phyloP scores from a whole-genome alignment of 306 rosid species.

The Prunus fruticosa region DNA sequence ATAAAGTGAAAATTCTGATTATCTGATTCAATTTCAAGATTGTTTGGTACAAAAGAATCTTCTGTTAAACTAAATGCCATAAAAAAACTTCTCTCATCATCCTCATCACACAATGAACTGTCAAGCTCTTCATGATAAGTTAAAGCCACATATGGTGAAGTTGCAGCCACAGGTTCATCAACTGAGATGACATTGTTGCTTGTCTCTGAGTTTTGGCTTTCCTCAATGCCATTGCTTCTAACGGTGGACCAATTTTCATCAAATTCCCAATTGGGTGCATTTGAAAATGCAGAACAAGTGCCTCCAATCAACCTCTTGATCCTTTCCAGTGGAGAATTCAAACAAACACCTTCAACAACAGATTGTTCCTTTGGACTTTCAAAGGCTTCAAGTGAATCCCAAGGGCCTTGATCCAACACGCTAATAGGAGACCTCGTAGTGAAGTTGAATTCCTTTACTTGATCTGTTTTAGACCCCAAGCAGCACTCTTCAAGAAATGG shows the following conservation, averaged over 20 bases:
- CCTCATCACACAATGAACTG: constrained; percentile 18
- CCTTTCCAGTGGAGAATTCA: constrained; percentile 32
- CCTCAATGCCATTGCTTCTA: constrained; percentile 27
- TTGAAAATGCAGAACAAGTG: constrained; percentile 7
- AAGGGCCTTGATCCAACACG: constrained; percentile 44
- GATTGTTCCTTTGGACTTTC: constrained; percentile 13
- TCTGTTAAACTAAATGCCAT: constrained; percentile 11
- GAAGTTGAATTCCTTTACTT: not conserved
- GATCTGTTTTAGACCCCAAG: constrained; percentile 5
- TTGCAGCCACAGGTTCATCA: constrained; percentile 7
- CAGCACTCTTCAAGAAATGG: constrained; percentile 33
- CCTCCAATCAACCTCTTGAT: constrained; percentile 27
- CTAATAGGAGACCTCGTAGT: constrained; percentile 41
- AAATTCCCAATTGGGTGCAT: constrained; percentile 22
- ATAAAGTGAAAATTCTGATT: constrained; percentile 1
- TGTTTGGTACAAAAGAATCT: constrained; percentile 18
- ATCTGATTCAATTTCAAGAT: constrained; percentile 11
- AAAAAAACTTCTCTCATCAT: constrained; percentile 13
- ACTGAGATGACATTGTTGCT: not conserved
- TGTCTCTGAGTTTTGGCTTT: not conserved
- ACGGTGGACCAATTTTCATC: constrained; percentile 44
- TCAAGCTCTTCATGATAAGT: constrained; percentile 12
- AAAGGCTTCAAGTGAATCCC: constrained; percentile 37
- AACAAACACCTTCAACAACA: constrained; percentile 16
- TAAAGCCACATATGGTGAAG: not conserved